Percentiles rank a stretch among this genome's conserved stretches.
These are phyloP conservation scores for Aphanomyces invadans DNA, from an alignment of 352 stramenopile species.

Conservation along the genomic window DNA sequence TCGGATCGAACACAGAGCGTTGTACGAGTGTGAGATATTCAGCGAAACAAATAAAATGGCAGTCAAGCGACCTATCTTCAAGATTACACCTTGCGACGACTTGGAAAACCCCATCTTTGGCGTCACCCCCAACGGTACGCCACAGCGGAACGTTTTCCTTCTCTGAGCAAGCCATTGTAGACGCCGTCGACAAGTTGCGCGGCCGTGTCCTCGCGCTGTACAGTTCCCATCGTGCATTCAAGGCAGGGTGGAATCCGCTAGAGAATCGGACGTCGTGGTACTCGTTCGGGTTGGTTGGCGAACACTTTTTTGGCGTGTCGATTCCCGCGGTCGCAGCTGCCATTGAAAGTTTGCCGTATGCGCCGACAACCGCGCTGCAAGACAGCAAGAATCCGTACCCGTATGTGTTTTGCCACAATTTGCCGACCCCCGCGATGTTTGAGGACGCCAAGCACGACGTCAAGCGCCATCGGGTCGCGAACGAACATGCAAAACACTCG, in stretches of 20 bases:
- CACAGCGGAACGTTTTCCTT: neutral
- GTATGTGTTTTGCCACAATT: conserved; percentile 82
- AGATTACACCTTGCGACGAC: conserved; percentile 71
- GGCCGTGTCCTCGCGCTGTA: conserved; percentile 67
- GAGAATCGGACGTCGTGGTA: conserved; percentile 69
- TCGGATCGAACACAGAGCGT: conserved; percentile 46
- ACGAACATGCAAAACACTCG: conserved; percentile 76
- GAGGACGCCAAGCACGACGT: conserved; percentile 72
- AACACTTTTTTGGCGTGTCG: conserved; percentile 80
- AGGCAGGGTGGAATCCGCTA: conserved; percentile 52
- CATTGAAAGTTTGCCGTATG: conserved; percentile 66
- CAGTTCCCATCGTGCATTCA: conserved; percentile 46
- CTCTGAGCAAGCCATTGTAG: conserved; percentile 7
- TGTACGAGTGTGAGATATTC: conserved; percentile 89
- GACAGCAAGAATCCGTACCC: conserved; percentile 27
- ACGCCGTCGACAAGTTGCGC: conserved; percentile 63
- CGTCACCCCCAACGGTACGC: conserved; percentile 37
- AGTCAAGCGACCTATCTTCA: conserved; percentile 49
- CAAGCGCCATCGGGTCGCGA: conserved; percentile 65
- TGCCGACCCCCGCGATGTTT: conserved; percentile 67
- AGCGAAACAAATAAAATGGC: conserved; percentile 36
- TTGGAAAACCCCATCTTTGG: conserved; percentile 53
- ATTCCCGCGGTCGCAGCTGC: conserved; percentile 52
- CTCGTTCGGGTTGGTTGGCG: conserved; percentile 62
- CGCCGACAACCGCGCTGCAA: conserved; percentile 52